Evolutionary conservation across 495 filamentous ascomycete species (phyloP).

Genomic region (Talaromyces wortmannii): DNA sequence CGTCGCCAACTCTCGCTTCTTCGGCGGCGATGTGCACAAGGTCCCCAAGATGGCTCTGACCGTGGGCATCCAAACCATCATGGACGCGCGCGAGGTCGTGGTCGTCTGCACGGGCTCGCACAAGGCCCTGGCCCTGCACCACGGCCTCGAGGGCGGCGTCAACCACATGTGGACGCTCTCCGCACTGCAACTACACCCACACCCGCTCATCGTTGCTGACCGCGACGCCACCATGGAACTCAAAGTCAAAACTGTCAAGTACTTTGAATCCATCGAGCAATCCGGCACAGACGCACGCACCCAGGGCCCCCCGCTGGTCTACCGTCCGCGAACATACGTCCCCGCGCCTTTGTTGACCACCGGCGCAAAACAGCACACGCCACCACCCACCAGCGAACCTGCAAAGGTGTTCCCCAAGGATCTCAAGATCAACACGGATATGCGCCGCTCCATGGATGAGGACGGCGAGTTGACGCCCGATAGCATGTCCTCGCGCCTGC

Average conservation of each 20-base stretch:
- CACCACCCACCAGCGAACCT: conserved; percentile 10
- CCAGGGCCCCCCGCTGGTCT: conserved; percentile 48
- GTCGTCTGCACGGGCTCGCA: conserved; percentile 74
- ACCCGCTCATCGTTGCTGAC: conserved; percentile 76
- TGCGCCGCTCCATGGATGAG: conserved; percentile 24
- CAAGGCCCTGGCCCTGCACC: conserved; percentile 75
- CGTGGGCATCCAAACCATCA: conserved; percentile 79
- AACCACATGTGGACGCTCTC: conserved; percentile 91
- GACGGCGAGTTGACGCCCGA: conserved; percentile 56
- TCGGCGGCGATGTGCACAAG: conserved; percentile 60
- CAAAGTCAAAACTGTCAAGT: conserved; percentile 79
- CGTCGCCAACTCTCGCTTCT: conserved; percentile 78
- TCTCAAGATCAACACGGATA: conserved; percentile 38
- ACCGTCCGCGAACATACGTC: conserved; percentile 32
- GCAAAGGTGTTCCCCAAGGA: conserved; percentile 30
- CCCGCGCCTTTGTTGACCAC: conserved; percentile 21
- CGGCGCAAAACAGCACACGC: conserved; percentile 15
- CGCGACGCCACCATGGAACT: conserved; percentile 80
- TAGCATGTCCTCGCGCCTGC: conserved; percentile 60
- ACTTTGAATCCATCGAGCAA: conserved; percentile 55
- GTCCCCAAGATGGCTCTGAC: conserved; percentile 82
- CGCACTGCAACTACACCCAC: conserved; percentile 69
- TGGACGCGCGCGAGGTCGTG: conserved; percentile 77
- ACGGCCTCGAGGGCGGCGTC: conserved; percentile 73
- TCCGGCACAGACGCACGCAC: conserved; percentile 49